Conservation (phyloP, 257 asterid species). For the Scutellaria minor region DNA sequence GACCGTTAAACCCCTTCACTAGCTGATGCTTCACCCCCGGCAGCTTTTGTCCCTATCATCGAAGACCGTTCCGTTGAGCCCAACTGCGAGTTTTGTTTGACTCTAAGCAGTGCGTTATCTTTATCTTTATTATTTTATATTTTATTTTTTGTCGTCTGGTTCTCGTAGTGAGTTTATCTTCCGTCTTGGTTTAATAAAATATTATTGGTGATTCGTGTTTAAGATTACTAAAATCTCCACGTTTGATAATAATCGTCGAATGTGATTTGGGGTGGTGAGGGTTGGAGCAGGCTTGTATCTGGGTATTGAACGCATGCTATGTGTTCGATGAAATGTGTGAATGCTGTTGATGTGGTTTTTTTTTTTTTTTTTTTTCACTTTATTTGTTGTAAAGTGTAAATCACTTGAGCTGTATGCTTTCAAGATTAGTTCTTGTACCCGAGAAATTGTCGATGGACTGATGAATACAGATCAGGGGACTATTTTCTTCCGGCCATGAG, state of each 20-base stretch:
- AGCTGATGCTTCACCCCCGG: neutral
- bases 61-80: neutral
- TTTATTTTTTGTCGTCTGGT: neutral
- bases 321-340: constrained; percentile 39
- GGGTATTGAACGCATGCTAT: neutral
- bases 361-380: no score
- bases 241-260: neutral
- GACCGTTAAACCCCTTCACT: neutral
- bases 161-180: neutral
- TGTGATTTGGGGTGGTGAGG: neutral
- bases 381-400: neutral
- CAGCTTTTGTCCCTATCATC: neutral
- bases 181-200: neutral
- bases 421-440: constrained; percentile 10
- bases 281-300: neutral
- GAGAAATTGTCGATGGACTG: neutral
- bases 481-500: constrained; percentile 6
- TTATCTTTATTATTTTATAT: neutral
- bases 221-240: neutral
- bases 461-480: neutral
- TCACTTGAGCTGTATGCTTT: neutral
- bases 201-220: neutral
- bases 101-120: neutral
- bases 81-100: constrained; percentile 9
- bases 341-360: constrained; percentile 7